These are phyloP conservation scores for Lachnellula hyalina DNA, from an alignment of 2,329 filamentous ascomycete species.

Conservation along the genomic window DNA sequence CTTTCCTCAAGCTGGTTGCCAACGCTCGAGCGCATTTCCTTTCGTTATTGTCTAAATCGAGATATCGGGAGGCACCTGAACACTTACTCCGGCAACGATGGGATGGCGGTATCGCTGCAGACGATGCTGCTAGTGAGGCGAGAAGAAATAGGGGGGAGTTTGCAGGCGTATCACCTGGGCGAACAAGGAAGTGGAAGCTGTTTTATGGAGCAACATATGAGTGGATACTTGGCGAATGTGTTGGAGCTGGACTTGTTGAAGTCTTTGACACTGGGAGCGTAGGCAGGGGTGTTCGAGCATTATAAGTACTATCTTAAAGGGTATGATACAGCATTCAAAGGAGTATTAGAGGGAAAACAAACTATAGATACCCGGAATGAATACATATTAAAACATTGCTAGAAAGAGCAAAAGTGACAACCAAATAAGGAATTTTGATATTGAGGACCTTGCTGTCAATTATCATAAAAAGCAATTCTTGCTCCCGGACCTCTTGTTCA, in stretches of 20 bases:
- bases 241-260: conserved; percentile 66
- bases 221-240: conserved; percentile 66
- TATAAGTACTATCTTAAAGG: conserved; percentile 12
- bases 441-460: not conserved
- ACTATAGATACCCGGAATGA: too few species aligned
- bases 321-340: not conserved
- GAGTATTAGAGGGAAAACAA: not conserved
- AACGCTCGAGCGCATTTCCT: conserved; percentile 58
- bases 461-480: not conserved
- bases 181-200: conserved; percentile 64
- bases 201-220: conserved; percentile 66
- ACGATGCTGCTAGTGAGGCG: conserved; percentile 40
- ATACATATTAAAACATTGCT: too few species aligned
- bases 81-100: conserved; percentile 60
- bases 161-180: conserved; percentile 51
- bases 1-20: conserved; percentile 60
- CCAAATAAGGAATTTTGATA: not conserved
- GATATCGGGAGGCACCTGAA: conserved; percentile 59
- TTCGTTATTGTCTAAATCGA: conserved; percentile 51
- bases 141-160: conserved; percentile 52
- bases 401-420: too few species aligned
- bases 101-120: conserved; percentile 56
- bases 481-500: not conserved
- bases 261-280: conserved; percentile 71
- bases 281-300: conserved; percentile 55